phyloP scores from a whole-genome alignment of 1,139 yeast genomes.

The Diutina neorugosa region DNA sequence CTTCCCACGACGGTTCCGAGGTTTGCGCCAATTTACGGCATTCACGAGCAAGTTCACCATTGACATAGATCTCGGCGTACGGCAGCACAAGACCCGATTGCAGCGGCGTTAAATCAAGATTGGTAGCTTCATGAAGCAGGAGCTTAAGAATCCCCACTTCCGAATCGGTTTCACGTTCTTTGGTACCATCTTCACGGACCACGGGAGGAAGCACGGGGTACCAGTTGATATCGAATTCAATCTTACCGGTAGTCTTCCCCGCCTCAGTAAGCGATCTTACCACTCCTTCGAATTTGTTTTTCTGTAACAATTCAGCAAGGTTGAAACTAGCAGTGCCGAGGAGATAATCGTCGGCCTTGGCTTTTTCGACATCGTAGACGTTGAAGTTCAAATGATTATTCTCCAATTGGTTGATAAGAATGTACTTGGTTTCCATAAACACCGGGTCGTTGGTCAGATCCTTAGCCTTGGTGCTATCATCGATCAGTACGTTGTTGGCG shows the following conservation, averaged over 20 bases:
- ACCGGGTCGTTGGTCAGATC: slow-evolving; percentile 42
- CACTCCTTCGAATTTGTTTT: slow-evolving; percentile 22
- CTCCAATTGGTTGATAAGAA: slow-evolving; percentile 46
- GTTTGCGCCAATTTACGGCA: slow-evolving; percentile 53
- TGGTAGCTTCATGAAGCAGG: slow-evolving; percentile 58
- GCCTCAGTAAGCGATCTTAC: slow-evolving; percentile 30
- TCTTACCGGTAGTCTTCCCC: slow-evolving; percentile 46
- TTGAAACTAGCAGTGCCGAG: slow-evolving; percentile 48
- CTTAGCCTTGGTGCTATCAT: slow-evolving; percentile 45
- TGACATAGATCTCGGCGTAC: slow-evolving; percentile 51
- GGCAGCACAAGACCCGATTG: slow-evolving; percentile 63
- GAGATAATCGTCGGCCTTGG: slow-evolving; percentile 33
- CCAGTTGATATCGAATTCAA: slow-evolving; percentile 54
- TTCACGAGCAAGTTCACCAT: slow-evolving; percentile 38
- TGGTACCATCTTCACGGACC: slow-evolving; percentile 37
- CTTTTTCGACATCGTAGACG: slow-evolving; percentile 38
- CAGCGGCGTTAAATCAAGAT: slow-evolving; percentile 52
- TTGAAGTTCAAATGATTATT: slow-evolving; percentile 42
- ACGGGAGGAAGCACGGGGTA: slow-evolving; percentile 43
- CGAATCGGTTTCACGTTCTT: slow-evolving; percentile 36
- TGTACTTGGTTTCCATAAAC: slow-evolving; percentile 53
- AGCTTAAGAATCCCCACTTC: slow-evolving; percentile 66
- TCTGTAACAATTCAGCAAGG: slow-evolving; percentile 47
- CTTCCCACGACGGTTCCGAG: slow-evolving; percentile 65
- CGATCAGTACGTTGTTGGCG: slow-evolving; percentile 30